These are phyloP conservation scores for Candida awuae DNA, from an alignment of 805 yeast species.

Conservation along the genomic window DNA sequence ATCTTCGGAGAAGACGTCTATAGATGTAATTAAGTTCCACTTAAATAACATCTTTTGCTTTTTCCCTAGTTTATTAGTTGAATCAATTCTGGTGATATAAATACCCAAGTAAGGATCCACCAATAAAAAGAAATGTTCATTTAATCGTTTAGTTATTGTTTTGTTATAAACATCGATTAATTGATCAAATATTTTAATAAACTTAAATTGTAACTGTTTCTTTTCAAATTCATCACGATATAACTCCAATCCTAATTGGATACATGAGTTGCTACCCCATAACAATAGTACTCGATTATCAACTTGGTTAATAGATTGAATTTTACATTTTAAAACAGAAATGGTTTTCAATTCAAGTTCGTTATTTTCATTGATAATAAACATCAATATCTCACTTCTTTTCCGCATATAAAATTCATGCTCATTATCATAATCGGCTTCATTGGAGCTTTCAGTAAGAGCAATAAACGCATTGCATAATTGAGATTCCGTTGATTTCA, in stretches of 20 bases:
- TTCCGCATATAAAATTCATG: not conserved
- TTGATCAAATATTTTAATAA: not conserved
- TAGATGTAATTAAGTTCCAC: conserved; percentile 9
- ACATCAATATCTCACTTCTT: conserved; percentile 12
- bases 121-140: conserved; percentile 8
- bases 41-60: not conserved
- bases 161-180: not conserved
- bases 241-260: conserved; percentile 7
- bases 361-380: conserved; percentile 9
- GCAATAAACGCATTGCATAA: conserved; percentile 13
- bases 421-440: conserved; percentile 5
- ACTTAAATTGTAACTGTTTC: not conserved
- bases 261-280: conserved; percentile 11
- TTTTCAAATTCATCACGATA: not conserved
- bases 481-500: not conserved
- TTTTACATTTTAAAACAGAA: conserved; percentile 10
- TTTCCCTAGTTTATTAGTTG: not conserved
- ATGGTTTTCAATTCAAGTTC: conserved; percentile 9
- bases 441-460: conserved; percentile 7
- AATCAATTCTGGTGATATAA: conserved; percentile 9
- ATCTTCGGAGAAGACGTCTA: conserved; percentile 11
- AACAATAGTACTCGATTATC: conserved; percentile 9
- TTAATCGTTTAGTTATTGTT: not conserved
- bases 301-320: not conserved
- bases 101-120: conserved; percentile 21